Percentiles rank a stretch among this genome's conserved stretches.
Evolutionary conservation across 148 eudicot species (phyloP).

Genomic region (Arctostaphylos glauca): DNA sequence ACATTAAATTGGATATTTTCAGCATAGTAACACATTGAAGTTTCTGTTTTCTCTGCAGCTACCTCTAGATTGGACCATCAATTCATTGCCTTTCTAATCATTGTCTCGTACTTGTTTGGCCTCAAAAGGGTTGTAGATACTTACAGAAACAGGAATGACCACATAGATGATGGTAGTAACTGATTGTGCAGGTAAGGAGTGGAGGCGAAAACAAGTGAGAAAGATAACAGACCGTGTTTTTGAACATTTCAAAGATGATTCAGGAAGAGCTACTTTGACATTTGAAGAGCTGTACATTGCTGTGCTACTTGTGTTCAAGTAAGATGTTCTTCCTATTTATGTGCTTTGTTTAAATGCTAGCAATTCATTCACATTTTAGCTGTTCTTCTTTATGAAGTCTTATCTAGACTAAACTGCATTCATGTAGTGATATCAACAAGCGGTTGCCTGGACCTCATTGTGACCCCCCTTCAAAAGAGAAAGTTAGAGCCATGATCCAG

Average conservation of each 20-base stretch:
- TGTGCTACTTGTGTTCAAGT: slow-evolving; percentile 86
- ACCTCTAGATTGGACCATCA: neutral
- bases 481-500: slow-evolving; percentile 59
- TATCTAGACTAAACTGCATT: neutral
- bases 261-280: slow-evolving; percentile 48
- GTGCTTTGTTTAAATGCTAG: neutral
- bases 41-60: neutral
- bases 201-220: slow-evolving; percentile 67
- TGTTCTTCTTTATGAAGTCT: neutral
- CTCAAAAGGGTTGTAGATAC: neutral
- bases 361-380: neutral
- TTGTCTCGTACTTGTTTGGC: neutral
- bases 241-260: slow-evolving; percentile 53
- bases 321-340: slow-evolving; percentile 22
- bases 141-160: neutral
- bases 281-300: slow-evolving; percentile 90
- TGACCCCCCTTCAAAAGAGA: slow-evolving; percentile 80
- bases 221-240: slow-evolving; percentile 69
- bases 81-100: neutral
- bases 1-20: neutral
- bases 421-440: slow-evolving; percentile 79
- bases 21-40: neutral
- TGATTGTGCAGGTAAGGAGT: slow-evolving; percentile 59
- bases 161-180: neutral
- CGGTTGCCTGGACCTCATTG: slow-evolving; percentile 87